Conservation (phyloP, 2,329 filamentous ascomycete genomes). For the Penicillium sp. region DNA sequence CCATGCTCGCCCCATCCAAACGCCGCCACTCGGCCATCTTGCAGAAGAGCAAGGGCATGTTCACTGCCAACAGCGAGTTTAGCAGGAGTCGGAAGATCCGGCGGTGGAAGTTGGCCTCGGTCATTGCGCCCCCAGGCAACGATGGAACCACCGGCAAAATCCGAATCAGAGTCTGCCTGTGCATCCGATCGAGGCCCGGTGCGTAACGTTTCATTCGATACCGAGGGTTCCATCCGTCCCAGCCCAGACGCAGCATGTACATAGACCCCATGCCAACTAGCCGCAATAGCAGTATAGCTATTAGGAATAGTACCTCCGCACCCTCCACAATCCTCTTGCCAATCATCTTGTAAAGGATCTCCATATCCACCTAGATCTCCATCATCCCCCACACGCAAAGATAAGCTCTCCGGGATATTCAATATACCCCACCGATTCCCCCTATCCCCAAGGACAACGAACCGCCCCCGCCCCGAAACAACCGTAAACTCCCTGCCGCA, state of each 20-base stretch:
- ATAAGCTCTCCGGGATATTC: slow-evolving; percentile 41
- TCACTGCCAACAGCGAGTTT: slow-evolving; percentile 79
- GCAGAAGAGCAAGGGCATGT: slow-evolving; percentile 67
- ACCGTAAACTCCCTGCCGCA: slow-evolving; percentile 84
- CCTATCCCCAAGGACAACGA: slow-evolving; percentile 59
- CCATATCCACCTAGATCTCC: background rate
- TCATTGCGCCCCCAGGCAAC: slow-evolving; percentile 75
- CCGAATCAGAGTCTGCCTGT: slow-evolving; percentile 11
- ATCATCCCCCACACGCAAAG: background rate
- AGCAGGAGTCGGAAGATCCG: slow-evolving; percentile 49
- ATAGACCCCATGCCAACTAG: slow-evolving; percentile 76
- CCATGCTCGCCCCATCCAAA: slow-evolving; percentile 99
- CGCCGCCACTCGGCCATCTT: slow-evolving; percentile 58
- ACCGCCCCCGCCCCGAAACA: slow-evolving; percentile 52
- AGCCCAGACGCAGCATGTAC: slow-evolving; percentile 41
- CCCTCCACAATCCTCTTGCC: slow-evolving; percentile 14
- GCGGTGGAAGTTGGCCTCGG: slow-evolving; percentile 68
- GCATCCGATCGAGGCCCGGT: background rate
- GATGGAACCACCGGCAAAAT: slow-evolving; percentile 48
- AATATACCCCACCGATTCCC: slow-evolving; percentile 59
- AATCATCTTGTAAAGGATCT: background rate
- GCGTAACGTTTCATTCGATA: background rate
- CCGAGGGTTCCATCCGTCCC: background rate
- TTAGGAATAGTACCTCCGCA: slow-evolving; percentile 38
- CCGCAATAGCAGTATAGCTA: slow-evolving; percentile 60